A percentile compares a stretch with the other conserved stretches of the same genome.
phyloP scores from a whole-genome alignment of 257 asterid species.

The Solanum clarkiae region DNA sequence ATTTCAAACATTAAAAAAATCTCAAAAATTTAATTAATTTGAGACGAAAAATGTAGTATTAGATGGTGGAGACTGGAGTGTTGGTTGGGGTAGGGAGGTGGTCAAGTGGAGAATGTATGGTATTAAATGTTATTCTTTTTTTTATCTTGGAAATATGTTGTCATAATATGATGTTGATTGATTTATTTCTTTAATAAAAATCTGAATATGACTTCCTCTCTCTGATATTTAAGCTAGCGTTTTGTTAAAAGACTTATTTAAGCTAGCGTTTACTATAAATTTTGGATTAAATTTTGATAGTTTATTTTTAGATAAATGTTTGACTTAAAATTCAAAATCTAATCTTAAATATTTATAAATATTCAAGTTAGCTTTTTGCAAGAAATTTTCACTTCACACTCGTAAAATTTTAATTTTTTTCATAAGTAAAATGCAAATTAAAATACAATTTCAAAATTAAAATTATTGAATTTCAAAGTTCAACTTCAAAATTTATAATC shows the following conservation, averaged over 20 bases:
- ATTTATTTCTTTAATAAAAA: background rate
- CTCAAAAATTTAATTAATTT: no score
- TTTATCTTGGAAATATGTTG: background rate
- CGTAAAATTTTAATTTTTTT: background rate
- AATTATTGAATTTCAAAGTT: no score
- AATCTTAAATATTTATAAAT: background rate
- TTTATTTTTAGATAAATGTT: background rate
- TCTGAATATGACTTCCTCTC: background rate
- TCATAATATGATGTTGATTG: background rate
- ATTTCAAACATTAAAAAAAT: no score
- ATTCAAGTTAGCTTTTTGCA: no score
- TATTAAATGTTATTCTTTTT: background rate
- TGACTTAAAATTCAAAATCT: rapidly evolving
- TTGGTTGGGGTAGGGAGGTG: background rate
- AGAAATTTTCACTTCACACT: background rate
- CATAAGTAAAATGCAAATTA: background rate
- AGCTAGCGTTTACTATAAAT: background rate
- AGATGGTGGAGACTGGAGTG: background rate
- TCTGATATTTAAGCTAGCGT: background rate
- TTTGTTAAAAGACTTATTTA: background rate
- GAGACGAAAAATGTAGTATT: no score
- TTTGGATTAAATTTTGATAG: background rate
- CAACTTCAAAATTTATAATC: background rate
- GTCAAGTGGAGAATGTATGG: background rate
- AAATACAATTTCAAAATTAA: background rate